Conservation (phyloP, 352 stramenopile species). For the Lagenidium giganteum region DNA sequence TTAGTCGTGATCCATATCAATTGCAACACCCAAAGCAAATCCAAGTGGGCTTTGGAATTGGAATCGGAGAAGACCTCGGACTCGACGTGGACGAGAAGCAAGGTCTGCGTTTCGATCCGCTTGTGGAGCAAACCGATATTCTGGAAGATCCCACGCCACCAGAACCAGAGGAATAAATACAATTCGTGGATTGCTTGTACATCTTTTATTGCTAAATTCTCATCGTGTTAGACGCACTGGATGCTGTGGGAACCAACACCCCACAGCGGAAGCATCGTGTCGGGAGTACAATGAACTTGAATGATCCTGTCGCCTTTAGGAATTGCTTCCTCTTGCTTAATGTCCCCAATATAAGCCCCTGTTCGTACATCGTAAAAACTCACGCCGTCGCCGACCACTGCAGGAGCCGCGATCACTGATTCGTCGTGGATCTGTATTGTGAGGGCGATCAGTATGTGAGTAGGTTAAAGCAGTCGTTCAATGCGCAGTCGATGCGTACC, state of each 20-base stretch:
- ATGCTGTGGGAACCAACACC: constrained; percentile 29
- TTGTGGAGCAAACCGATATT: constrained; percentile 67
- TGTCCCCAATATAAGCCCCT: background rate
- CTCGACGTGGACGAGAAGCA: constrained; percentile 28
- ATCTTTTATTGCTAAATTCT: too few relatives aligned
- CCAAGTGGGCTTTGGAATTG: constrained; percentile 43
- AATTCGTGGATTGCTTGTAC: background rate
- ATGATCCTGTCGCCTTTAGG: background rate
- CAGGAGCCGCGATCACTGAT: too few relatives aligned
- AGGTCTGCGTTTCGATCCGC: constrained; percentile 44
- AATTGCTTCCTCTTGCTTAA: background rate
- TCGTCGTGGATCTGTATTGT: too few relatives aligned
- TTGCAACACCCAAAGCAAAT: constrained; percentile 42
- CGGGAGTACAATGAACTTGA: too few relatives aligned
- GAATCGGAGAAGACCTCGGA: constrained; percentile 21
- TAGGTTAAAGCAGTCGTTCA: too few relatives aligned
- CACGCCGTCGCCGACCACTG: constrained; percentile 14
- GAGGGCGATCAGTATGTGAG: too few relatives aligned
- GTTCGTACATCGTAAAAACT: background rate
- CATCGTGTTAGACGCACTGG: constrained; percentile 15
- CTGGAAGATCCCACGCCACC: constrained; percentile 73
- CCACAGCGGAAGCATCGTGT: constrained; percentile 4
- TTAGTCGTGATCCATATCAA: constrained; percentile 53
- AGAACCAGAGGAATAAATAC: constrained; percentile 33
- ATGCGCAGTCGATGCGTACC: too few relatives aligned